phyloP scores from a whole-genome alignment of 768 basidiomycete species.

The Termitomyces sp. region DNA sequence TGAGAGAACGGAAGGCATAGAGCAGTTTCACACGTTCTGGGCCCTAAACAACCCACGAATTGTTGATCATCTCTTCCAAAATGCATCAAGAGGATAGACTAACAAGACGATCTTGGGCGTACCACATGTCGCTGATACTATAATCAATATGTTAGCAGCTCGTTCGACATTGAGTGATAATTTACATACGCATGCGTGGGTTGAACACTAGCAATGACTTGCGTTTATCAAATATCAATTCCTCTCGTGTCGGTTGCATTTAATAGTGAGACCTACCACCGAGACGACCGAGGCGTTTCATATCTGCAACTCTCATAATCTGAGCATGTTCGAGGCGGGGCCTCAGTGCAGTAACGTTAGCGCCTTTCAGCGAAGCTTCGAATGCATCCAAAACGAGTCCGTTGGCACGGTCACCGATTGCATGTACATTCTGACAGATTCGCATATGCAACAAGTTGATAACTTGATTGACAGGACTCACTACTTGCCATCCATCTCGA shows the following conservation, averaged over 20 bases:
- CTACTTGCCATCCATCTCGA: conserved; percentile 86
- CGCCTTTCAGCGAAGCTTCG: conserved; percentile 56
- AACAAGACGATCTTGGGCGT: conserved; percentile 77
- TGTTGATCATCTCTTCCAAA: background rate
- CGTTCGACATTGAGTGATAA: background rate
- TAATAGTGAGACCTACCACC: conserved; percentile 49
- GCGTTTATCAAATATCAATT: background rate
- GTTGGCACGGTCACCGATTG: conserved; percentile 86
- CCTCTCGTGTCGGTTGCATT: background rate
- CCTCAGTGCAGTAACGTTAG: conserved; percentile 58
- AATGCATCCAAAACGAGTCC: conserved; percentile 79
- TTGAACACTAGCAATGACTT: conserved; percentile 88
- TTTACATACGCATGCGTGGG: conserved; percentile 77
- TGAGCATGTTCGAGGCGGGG: conserved; percentile 91
- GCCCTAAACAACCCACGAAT: conserved; percentile 39
- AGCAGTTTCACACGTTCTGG: conserved; percentile 77
- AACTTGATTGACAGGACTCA: conserved; percentile 30
- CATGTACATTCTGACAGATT: conserved; percentile 68
- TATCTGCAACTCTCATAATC: conserved; percentile 71
- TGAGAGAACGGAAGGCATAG: conserved; percentile 79
- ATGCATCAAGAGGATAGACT: conserved; percentile 14
- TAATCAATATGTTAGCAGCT: conserved; percentile 3
- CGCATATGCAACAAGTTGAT: background rate
- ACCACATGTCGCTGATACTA: conserved; percentile 86
- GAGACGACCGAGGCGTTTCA: conserved; percentile 68